Percentiles rank a stretch among this genome's conserved stretches.
Evolutionary conservation across 1,284 basidiomycete genomes (phyloP).

Genomic region (Boletus smithii): DNA sequence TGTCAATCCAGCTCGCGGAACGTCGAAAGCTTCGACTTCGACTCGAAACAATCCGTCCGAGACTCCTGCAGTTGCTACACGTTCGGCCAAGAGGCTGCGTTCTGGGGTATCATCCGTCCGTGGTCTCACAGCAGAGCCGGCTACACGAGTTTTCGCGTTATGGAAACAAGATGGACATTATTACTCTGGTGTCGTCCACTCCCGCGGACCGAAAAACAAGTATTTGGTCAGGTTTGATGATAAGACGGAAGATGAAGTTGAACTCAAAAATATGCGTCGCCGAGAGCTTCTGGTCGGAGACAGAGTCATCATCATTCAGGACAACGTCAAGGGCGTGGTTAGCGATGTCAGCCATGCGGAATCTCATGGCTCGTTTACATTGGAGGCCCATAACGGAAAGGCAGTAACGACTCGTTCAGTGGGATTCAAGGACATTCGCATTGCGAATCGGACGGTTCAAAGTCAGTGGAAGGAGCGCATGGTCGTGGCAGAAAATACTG

Average conservation of each 20-base stretch:
- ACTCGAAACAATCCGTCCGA: conserved; percentile 32
- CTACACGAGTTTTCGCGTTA: conserved; percentile 61
- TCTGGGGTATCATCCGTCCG: conserved; percentile 29
- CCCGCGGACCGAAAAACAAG: conserved; percentile 27
- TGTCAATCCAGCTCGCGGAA: conserved; percentile 20
- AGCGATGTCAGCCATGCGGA: conserved; percentile 36
- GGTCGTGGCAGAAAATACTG: conserved; percentile 40
- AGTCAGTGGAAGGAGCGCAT: conserved; percentile 53
- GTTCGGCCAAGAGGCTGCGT: conserved; percentile 34
- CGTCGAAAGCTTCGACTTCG: conserved; percentile 27
- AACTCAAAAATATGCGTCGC: conserved; percentile 52
- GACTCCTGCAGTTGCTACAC: conserved; percentile 27
- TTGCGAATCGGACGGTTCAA: conserved; percentile 47
- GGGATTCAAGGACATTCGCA: conserved; percentile 39
- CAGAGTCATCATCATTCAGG: conserved; percentile 43
- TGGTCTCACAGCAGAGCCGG: conserved; percentile 19
- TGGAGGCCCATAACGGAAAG: conserved; percentile 41
- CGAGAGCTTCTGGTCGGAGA: conserved; percentile 53
- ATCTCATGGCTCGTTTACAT: conserved; percentile 35
- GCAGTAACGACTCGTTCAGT: conserved; percentile 31
- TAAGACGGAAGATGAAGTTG: conserved; percentile 42
- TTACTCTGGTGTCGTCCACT: conserved; percentile 57
- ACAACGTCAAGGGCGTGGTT: conserved; percentile 35
- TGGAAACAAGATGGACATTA: conserved; percentile 61
- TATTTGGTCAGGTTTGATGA: conserved; percentile 65